Evolutionary conservation across 2,329 filamentous ascomycete genomes (phyloP).

Genomic region (Fusarium sp.): DNA sequence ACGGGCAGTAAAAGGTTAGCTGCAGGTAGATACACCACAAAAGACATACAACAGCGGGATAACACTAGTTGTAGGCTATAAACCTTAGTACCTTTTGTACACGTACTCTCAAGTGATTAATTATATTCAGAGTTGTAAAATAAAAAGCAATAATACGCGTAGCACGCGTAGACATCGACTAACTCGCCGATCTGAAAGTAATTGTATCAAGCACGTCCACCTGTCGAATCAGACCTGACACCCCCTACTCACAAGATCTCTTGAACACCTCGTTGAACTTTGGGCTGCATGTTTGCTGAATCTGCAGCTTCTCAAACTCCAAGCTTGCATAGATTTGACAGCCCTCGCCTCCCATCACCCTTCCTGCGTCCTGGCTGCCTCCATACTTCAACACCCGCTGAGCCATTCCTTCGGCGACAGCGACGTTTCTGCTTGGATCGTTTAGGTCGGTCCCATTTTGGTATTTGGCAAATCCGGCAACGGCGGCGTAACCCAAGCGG

Average conservation of each 20-base stretch:
- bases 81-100: too few relatives aligned
- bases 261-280: slow-evolving; percentile 1
- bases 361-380: slow-evolving; percentile 18
- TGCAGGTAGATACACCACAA: background rate
- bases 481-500: slow-evolving; percentile 27
- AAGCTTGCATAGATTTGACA: slow-evolving; percentile 35
- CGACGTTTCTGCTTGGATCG: slow-evolving; percentile 25
- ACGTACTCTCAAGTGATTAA: too few relatives aligned
- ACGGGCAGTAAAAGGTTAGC: background rate
- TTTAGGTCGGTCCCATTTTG: slow-evolving; percentile 5
- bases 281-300: slow-evolving; percentile 5
- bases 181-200: too few relatives aligned
- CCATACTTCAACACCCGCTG: slow-evolving; percentile 30
- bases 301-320: slow-evolving; percentile 21
- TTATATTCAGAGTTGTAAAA: too few relatives aligned
- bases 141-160: too few relatives aligned
- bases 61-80: too few relatives aligned
- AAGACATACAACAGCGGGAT: background rate
- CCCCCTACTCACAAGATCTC: background rate
- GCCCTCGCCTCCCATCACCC: slow-evolving; percentile 29
- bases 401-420: slow-evolving; percentile 28
- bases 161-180: too few relatives aligned
- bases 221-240: too few relatives aligned
- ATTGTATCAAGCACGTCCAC: too few relatives aligned
- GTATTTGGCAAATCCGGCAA: slow-evolving; percentile 29